Conservation (phyloP, 495 filamentous ascomycete genomes). For the Penicillium salamii region DNA sequence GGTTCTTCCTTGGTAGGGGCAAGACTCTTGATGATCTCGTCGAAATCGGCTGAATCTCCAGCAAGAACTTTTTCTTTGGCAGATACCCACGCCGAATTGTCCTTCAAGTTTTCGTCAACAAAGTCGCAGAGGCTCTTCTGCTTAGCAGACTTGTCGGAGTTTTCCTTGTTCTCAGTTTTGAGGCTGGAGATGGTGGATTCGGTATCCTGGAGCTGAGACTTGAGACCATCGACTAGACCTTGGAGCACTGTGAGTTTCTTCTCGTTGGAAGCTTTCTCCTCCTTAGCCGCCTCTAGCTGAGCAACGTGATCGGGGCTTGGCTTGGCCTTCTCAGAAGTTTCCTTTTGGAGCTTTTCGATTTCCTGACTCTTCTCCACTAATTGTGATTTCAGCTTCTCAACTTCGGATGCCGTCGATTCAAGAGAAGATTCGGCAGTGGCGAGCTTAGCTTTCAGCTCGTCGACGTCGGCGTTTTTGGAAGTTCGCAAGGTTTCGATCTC, state of each 20-base stretch:
- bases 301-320: slow-evolving; percentile 27
- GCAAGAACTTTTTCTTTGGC: slow-evolving; percentile 31
- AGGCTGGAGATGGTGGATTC: slow-evolving; percentile 45
- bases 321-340: slow-evolving; percentile 42
- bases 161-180: slow-evolving; percentile 39
- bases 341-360: slow-evolving; percentile 45
- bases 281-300: slow-evolving; percentile 34
- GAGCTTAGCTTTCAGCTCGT: slow-evolving; percentile 40
- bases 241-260: slow-evolving; percentile 53
- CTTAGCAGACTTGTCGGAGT: slow-evolving; percentile 22
- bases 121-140: slow-evolving; percentile 38
- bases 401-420: slow-evolving; percentile 43
- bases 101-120: slow-evolving; percentile 34
- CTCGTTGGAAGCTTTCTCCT: slow-evolving; percentile 45
- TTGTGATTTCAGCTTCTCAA: slow-evolving; percentile 51
- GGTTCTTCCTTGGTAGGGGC: slow-evolving; percentile 13
- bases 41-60: slow-evolving; percentile 34
- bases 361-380: slow-evolving; percentile 55
- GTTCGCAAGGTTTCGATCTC: slow-evolving; percentile 40
- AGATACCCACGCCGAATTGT: slow-evolving; percentile 34
- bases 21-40: slow-evolving; percentile 35
- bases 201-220: slow-evolving; percentile 47
- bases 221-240: slow-evolving; percentile 49
- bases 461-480: slow-evolving; percentile 35
- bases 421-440: slow-evolving; percentile 42